Conservation (phyloP, 257 asterid species). For the Plantago elongata region DNA sequence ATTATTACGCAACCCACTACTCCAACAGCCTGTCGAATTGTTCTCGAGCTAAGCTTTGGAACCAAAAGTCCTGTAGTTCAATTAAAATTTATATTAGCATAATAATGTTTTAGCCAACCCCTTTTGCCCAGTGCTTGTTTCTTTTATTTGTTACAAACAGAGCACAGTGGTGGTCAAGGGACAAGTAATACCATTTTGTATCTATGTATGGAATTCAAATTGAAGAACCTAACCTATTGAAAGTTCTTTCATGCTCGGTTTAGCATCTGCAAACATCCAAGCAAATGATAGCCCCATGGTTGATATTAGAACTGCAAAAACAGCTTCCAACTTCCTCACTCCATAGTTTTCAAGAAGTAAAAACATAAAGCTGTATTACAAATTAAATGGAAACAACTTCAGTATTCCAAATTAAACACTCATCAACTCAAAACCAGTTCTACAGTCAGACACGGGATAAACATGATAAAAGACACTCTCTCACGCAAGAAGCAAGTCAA, state of each 20-base stretch:
- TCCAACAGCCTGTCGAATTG: conserved; percentile 95
- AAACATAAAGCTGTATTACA: conserved; percentile 68
- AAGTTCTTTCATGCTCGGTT: conserved; percentile 74
- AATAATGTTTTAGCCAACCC: not conserved
- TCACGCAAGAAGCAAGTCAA: not conserved
- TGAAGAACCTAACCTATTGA: conserved; percentile 48
- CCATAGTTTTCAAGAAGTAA: conserved; percentile 98
- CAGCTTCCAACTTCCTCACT: conserved; percentile 97
- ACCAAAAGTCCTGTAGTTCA: conserved; percentile 65
- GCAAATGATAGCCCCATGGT: conserved; percentile 96
- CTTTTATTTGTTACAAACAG: not conserved
- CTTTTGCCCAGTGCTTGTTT: not conserved
- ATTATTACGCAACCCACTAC: conserved; percentile 97
- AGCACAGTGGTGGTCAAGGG: not conserved
- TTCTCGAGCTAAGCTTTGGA: conserved; percentile 88
- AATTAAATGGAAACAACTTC: conserved; percentile 21
- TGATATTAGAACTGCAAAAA: conserved; percentile 84
- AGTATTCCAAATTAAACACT: conserved; percentile 24
- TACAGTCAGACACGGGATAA: conserved; percentile 5
- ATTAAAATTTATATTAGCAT: conserved; percentile 12
- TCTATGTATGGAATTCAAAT: not conserved
- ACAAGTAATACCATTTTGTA: conserved; percentile 4
- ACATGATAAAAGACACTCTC: not conserved
- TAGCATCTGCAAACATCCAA: conserved; percentile 97
- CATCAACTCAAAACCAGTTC: conserved; percentile 22